Conservation (phyloP, 352 stramenopile species). For the Phytopythium litorale region DNA sequence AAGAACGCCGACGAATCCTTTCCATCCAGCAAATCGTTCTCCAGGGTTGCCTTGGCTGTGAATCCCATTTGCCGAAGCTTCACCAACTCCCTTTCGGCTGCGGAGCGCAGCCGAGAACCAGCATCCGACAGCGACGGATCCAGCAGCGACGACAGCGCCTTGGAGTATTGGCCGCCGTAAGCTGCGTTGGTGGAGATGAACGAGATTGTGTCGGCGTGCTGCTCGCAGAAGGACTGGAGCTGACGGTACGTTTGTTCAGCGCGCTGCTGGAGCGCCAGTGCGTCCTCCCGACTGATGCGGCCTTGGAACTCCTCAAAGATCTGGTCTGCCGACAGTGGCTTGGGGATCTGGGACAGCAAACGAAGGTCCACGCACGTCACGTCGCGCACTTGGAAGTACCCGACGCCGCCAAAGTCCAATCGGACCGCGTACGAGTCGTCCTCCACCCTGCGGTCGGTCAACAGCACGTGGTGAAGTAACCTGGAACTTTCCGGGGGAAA, state of each 20-base stretch:
- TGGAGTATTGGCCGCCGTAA: slow-evolving; percentile 67
- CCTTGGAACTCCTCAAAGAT: slow-evolving; percentile 71
- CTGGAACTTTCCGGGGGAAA: too few species aligned
- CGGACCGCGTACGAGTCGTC: slow-evolving; percentile 37
- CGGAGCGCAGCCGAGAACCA: slow-evolving; percentile 41
- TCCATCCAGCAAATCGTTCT: slow-evolving; percentile 63
- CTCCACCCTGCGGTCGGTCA: not conserved
- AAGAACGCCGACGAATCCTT: slow-evolving; percentile 63
- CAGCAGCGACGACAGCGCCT: slow-evolving; percentile 47
- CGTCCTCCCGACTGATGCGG: slow-evolving; percentile 58
- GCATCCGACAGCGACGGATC: slow-evolving; percentile 65
- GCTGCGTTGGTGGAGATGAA: slow-evolving; percentile 69
- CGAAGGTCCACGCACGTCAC: slow-evolving; percentile 65
- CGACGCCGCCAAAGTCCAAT: slow-evolving; percentile 25
- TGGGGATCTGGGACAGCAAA: slow-evolving; percentile 59
- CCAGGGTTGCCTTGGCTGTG: slow-evolving; percentile 52
- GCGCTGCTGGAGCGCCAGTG: slow-evolving; percentile 40
- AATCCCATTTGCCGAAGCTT: slow-evolving; percentile 52
- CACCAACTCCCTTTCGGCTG: slow-evolving; percentile 41
- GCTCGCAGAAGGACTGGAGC: slow-evolving; percentile 64
- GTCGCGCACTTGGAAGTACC: slow-evolving; percentile 37
- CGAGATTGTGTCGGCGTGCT: slow-evolving; percentile 67
- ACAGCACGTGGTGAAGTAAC: too few species aligned
- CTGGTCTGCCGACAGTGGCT: slow-evolving; percentile 55
- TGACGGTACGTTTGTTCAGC: slow-evolving; percentile 47